A percentile compares a stretch with the other conserved stretches of the same genome.
phyloP scores from a whole-genome alignment of 83 land plant species.

The Larix sibirica region DNA sequence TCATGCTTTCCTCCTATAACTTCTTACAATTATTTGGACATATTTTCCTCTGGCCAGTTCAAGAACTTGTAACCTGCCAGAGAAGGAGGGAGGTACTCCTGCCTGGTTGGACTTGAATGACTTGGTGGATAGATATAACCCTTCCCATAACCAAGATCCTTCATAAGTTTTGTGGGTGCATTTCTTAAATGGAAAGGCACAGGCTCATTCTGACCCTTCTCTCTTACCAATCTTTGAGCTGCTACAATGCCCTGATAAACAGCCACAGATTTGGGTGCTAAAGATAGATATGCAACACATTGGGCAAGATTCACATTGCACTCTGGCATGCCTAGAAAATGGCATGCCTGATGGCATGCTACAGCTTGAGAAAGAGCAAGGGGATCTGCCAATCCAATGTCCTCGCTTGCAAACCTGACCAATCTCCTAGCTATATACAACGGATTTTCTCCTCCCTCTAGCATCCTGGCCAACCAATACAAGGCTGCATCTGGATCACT shows the following conservation, averaged over 20 bases:
- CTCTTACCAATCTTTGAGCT: conserved; percentile 80
- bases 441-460: conserved; percentile 95
- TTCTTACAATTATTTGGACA: not conserved
- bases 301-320: conserved; percentile 92
- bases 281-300: conserved; percentile 85
- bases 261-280: conserved; percentile 91
- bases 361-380: conserved; percentile 75
- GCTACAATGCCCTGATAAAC: conserved; percentile 75
- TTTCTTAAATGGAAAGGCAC: conserved; percentile 94
- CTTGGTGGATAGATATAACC: conserved; percentile 84
- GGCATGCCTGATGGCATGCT: conserved; percentile 98
- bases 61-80: conserved; percentile 77
- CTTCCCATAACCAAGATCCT: conserved; percentile 88
- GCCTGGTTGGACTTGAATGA: conserved; percentile 40
- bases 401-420: conserved; percentile 82
- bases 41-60: conserved; percentile 56
- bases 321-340: conserved; percentile 95
- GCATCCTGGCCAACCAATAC: conserved; percentile 94
- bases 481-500: conserved; percentile 86
- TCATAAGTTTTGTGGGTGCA: conserved; percentile 95
- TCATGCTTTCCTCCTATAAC: not conserved
- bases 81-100: conserved; percentile 78
- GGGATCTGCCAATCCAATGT: conserved; percentile 91
- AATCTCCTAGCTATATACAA: conserved; percentile 88
- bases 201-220: conserved; percentile 82